These are phyloP conservation scores for Irpex sp. DNA, from an alignment of 1,284 basidiomycete species.

Conservation along the genomic window DNA sequence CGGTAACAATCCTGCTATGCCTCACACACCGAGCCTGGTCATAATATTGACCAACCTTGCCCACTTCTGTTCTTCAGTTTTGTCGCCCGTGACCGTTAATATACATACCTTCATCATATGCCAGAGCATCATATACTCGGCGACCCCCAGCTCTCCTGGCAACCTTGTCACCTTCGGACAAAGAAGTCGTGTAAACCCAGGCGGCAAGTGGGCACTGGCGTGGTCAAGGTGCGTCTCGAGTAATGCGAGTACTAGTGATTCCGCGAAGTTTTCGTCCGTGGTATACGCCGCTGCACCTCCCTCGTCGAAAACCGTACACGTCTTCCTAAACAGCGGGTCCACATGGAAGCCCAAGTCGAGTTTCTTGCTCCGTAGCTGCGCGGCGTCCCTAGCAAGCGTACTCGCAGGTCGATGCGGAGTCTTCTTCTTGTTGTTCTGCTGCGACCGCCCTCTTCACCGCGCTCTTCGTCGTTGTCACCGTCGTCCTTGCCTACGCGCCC, in stretches of 20 bases:
- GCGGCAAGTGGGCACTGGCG: background rate
- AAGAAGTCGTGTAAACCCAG: background rate
- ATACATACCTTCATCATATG: background rate
- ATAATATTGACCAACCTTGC: background rate
- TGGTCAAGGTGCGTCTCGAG: background rate
- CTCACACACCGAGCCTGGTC: no score
- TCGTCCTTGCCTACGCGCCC: conserved; percentile 50
- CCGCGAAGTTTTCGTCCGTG: background rate
- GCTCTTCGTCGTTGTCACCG: conserved; percentile 63
- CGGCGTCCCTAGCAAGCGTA: conserved; percentile 81
- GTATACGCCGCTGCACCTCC: conserved; percentile 89
- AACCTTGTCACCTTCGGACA: background rate
- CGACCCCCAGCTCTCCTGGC: background rate
- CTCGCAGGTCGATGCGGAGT: conserved; percentile 68
- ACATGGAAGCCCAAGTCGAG: conserved; percentile 94
- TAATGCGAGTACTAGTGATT: background rate
- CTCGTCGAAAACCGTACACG: conserved; percentile 97
- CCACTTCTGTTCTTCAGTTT: background rate
- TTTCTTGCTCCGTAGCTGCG: conserved; percentile 88
- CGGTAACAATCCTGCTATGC: no score
- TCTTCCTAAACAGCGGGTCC: conserved; percentile 97
- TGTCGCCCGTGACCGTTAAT: background rate
- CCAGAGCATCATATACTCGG: background rate
- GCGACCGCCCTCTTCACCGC: conserved; percentile 47
- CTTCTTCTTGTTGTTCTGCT: conserved; percentile 54